Base-by-base conservation (phyloP, 2,329 filamentous ascomycete species). In the Fusarium verticillioides region DNA sequence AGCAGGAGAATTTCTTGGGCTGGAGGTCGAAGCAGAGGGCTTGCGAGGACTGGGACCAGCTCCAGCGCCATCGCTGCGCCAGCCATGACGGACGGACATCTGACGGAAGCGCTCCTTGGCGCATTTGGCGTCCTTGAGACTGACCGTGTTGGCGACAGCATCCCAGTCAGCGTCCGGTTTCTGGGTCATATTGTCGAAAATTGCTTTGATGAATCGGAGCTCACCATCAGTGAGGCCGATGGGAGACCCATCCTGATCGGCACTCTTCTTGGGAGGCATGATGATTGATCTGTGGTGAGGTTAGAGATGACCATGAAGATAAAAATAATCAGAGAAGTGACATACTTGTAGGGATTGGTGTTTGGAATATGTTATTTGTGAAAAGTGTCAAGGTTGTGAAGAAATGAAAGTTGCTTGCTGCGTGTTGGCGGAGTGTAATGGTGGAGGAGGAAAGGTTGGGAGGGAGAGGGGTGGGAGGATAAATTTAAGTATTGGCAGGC, bases 131-230 rank as follows among this genome's bases (percentile, higher is more conserved):
- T 84, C 81, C 65, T 84, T 84, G 60, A 85, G 80, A 7, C 78
- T 79, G 19, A 83, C 70, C 18, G 77, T 72, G 5, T 46, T 13
- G 9, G 84, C 84, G 44, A 86, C 81, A 3, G 77, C 72, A 21
- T 82, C 77, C 79, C 82, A 87, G 75, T 87, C 78, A 34, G 84
- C 80, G 12, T 84, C 81, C 11, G 82, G 82, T 68, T 82, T 83
- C 47, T 80, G 73, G 9, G 76, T 81, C 80, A 85, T 83, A 73
- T 84, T 82, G 73, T 83, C 79, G 66, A 85, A 84, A 43, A 85
- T 77, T 18, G 81, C 80, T 61, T 83, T 83, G 75, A 85, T 79
- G 75, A 84, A 83, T 36, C 80, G 78, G 46, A 81, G 74, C 40
- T 85, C 83, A 26, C 66, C 74, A 4, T 81, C 79, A 16, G 78